Percentiles rank a stretch among this genome's conserved stretches.
These are phyloP conservation scores for Oryza nivara DNA, from an alignment of 176 grass and related monocot genomes.

Conservation along the genomic window DNA sequence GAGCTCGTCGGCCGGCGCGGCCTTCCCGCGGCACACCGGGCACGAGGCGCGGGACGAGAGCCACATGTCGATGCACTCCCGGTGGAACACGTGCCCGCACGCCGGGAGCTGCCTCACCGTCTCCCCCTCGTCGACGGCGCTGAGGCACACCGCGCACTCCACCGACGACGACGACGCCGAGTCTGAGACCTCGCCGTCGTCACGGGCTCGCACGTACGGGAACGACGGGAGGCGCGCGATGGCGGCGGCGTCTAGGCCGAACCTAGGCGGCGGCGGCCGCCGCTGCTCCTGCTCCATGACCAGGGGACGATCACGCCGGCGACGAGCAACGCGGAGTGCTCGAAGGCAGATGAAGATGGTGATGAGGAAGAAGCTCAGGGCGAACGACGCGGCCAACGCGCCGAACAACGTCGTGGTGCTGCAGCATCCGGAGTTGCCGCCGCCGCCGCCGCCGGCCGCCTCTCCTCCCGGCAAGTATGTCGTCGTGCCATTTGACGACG, in stretches of 20 bases:
- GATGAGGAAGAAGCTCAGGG: conserved; percentile 52
- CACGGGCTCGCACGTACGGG: conserved; percentile 13
- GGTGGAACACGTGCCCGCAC: conserved; percentile 69
- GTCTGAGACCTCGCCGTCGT: not conserved
- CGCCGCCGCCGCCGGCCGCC: not conserved
- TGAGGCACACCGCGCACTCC: conserved; percentile 75
- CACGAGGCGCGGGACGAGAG: conserved; percentile 58
- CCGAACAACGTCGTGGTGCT: conserved; percentile 39
- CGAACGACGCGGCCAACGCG: conserved; percentile 43
- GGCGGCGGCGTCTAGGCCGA: conserved; percentile 56
- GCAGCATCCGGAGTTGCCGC: conserved; percentile 32
- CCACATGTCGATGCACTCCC: conserved; percentile 69
- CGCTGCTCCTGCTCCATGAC: not conserved
- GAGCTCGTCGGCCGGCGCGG: conserved; percentile 31
- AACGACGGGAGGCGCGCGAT: conserved; percentile 69
- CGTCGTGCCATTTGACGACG: conserved; percentile 14
- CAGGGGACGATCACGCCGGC: not conserved
- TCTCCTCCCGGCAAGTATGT: not conserved
- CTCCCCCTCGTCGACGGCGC: conserved; percentile 57
- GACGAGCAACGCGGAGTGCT: conserved; percentile 26
- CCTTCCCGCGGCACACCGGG: conserved; percentile 63
- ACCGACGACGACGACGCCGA: not conserved
- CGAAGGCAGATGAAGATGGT: conserved; percentile 47
- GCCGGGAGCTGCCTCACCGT: conserved; percentile 54
- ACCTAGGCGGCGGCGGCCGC: conserved; percentile 25